Evolutionary conservation across 306 rosid genomes (phyloP).

Genomic region (Vicia sativa): DNA sequence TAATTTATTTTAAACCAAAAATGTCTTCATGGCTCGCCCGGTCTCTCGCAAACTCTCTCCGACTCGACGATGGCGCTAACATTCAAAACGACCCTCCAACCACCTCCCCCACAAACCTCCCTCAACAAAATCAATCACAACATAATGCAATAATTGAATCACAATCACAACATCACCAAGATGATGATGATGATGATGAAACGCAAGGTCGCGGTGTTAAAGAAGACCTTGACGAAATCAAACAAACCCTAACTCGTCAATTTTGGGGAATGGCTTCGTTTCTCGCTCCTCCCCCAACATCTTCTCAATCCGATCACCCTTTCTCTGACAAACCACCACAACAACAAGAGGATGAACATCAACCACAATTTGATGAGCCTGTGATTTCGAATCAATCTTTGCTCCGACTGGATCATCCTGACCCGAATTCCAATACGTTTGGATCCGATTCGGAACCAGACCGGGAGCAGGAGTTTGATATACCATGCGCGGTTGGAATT

Average conservation of each 20-base stretch:
- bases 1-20: neutral
- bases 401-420: neutral
- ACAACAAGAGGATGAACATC: neutral
- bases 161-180: conserved; percentile 1
- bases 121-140: conserved; percentile 13
- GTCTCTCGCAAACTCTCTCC: conserved; percentile 74
- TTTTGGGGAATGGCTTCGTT: conserved; percentile 89
- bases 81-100: conserved; percentile 45
- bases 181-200: conserved; percentile 33
- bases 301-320: conserved; percentile 36
- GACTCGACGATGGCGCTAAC: conserved; percentile 48
- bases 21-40: conserved; percentile 96
- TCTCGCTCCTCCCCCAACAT: conserved; percentile 65
- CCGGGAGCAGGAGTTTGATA: conserved; percentile 35
- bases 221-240: conserved; percentile 81
- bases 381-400: conserved; percentile 32
- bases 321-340: conserved; percentile 19
- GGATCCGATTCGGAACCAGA: conserved; percentile 44
- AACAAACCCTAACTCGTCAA: conserved; percentile 83
- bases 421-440: conserved; percentile 8
- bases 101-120: conserved; percentile 27
- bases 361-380: neutral
- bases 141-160: conserved; percentile 32
- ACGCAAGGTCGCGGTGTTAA: conserved; percentile 70
- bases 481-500: conserved; percentile 59